Base-by-base conservation (phyloP, 768 basidiomycete genomes). In the Pleurotus tuber-regium region DNA sequence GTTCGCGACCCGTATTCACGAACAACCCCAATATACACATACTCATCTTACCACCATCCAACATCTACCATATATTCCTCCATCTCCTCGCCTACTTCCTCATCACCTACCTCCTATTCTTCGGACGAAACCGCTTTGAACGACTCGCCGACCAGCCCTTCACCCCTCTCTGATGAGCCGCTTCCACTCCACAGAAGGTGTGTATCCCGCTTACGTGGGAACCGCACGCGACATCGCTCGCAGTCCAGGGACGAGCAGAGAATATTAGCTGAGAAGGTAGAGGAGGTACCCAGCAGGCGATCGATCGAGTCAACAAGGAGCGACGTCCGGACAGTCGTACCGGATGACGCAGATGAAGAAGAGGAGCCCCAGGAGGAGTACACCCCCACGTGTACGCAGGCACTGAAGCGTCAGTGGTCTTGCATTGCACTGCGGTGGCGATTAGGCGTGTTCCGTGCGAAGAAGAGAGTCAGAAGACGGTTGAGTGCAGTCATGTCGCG, bases 361-460 rank as follows among this genome's bases (percentile, higher is more conserved):
- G 60, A 57, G 31, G 57, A 61, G 28, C 42, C 25, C 8, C 54
- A 59, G 36, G 28, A 44, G 23, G 59, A 63, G 47, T 70, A 64
- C 57, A 83, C 80, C 2, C 84, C 84, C 10, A 81, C 81, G 29
- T 86, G 84, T 65, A 66, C 70, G 7, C 71, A 83, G 61, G 68
- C 66, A 41, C 64, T 86, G 36, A 69, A 71, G 51, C 70, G 79
- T 7, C 79, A 83, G 52, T 86, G 85, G 84, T 80, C 83, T 58
- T 81, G 83, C 7, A 54, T 85, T 24, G 63, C 72, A 0, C 73
- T 86, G 18, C 66, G 80, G 52, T 57, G 85, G 25, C 72, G 81
- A 36, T 84, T 86, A 58, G 67, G 72, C 51, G 65, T 86, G 36
- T 86, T 85, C 63, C 69, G 83, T 47, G 69, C 72, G 11, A 66